Evolutionary conservation across 345 rosid species (phyloP).

Genomic region (Euclidium syriacum): DNA sequence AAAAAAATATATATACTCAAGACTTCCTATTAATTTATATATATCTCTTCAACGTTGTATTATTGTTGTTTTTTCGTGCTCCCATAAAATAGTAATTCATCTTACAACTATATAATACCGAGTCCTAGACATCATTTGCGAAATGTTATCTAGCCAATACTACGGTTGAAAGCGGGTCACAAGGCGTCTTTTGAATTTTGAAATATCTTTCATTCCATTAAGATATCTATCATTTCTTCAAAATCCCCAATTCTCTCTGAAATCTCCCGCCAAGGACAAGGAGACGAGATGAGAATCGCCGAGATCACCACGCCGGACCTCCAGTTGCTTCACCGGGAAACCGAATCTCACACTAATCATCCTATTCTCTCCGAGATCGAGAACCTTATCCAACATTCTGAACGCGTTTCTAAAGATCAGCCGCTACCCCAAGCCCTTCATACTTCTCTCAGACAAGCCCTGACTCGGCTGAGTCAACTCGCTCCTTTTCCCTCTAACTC

Average conservation of each 20-base stretch:
- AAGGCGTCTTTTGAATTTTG: conserved; percentile 8
- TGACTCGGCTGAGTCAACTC: conserved; percentile 51
- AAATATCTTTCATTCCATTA: neutral
- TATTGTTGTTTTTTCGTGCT: neutral
- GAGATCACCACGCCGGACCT: conserved; percentile 68
- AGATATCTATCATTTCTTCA: neutral
- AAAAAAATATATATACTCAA: conserved; percentile 19
- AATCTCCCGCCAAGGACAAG: conserved; percentile 27
- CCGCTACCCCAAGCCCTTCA: conserved; percentile 44
- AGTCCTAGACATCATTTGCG: too few species aligned
- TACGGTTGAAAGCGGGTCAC: too few species aligned
- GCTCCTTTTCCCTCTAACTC: conserved; percentile 55
- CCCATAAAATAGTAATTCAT: neutral
- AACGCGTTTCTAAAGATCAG: conserved; percentile 32
- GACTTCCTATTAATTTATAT: conserved; percentile 37
- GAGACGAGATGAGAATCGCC: conserved; percentile 62
- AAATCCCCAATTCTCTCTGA: conserved; percentile 6
- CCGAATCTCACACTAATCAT: conserved; percentile 20
- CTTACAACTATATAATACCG: too few species aligned
- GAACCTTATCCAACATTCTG: conserved; percentile 52
- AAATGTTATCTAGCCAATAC: too few species aligned
- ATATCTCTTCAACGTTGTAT: conserved; percentile 43
- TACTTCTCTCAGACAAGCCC: conserved; percentile 46
- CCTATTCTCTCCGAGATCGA: conserved; percentile 62
- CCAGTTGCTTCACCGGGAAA: conserved; percentile 28